Base-by-base conservation (phyloP, 208 protist species). In the Porcisia deanei region DNA sequence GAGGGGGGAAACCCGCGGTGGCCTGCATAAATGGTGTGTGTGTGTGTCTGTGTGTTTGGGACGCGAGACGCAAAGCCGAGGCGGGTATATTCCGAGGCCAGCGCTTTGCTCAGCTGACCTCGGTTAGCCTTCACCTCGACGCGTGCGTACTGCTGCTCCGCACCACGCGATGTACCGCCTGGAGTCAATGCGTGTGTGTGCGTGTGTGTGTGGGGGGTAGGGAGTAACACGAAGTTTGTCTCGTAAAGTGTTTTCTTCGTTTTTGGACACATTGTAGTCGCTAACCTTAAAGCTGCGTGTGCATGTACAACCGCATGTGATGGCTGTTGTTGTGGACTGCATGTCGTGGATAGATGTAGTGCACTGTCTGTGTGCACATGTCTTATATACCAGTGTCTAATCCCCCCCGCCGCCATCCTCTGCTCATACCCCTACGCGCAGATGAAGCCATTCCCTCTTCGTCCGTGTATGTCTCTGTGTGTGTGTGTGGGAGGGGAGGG, bases 401-500 rank as follows among this genome's bases (percentile, higher is more conserved):
- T 52, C 8, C 47, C 47, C 10, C 10, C 47, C 47, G 5, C 47
- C 10, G 8, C 47, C 47, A 14, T 52, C 47, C 47, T 52, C 10
- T 52, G 47, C 10, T 52, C 10, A 30, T 52, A 14, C 47, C 47
- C 47, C 47, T 52, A 5, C 47, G 47, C 47, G 47, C 47, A 52
- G 5, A 30, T 30, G 30, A 30, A 30, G 30, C 30, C 20, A 57
- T 59, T 16, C 6, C 18, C 45, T 18, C 14, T 22, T n/a, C 30
- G 6, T 66, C 30, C 68, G 53, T 45, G 41, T 78, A 49, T 71
- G 73, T 69, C 30, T 54, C 49, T 71, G 63, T 43, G 47, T 73
- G 10, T 49, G 52, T 59, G 37, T 70, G 64, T 49, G 25, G 30
- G 14, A 12, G 34, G 18, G 18, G 61, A 39, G 3, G 34, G 7